Evolutionary conservation across 1,284 basidiomycete species (phyloP).

Genomic region (Phaffia rhodozyma): DNA sequence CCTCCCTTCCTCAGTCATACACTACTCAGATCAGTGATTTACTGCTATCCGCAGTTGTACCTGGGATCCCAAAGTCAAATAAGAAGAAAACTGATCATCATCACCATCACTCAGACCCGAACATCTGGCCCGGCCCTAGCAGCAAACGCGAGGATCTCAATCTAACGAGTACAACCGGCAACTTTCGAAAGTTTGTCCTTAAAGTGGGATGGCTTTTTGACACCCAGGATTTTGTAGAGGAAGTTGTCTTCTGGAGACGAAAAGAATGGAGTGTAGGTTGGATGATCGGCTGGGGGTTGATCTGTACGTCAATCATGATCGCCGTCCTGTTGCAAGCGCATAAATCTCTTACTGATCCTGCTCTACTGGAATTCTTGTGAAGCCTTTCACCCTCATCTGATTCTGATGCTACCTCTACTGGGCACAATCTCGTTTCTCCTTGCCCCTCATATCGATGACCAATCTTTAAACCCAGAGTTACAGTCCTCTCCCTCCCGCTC

Average conservation of each 20-base stretch:
- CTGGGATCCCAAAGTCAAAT: conserved; percentile 10
- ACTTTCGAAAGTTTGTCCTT: conserved; percentile 9
- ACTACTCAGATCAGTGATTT: conserved; percentile 17
- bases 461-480: no score
- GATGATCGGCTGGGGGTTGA: conserved; percentile 33
- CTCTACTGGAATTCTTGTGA: not conserved
- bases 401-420: conserved; percentile 30
- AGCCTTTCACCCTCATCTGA: conserved; percentile 34
- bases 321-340: not conserved
- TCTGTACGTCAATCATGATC: conserved; percentile 25
- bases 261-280: conserved; percentile 34
- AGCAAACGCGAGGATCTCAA: not conserved
- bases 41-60: conserved; percentile 13
- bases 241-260: conserved; percentile 36
- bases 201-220: conserved; percentile 36
- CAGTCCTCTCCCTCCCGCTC: no score
- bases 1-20: conserved; percentile 8
- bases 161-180: conserved; percentile 10
- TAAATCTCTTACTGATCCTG: not conserved
- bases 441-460: no score
- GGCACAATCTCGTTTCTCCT: no score
- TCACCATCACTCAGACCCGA: no score
- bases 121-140: no score
- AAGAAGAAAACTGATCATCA: no score
- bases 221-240: conserved; percentile 35